phyloP scores from a whole-genome alignment of 495 filamentous ascomycete species.

The Tuber magnatum region DNA sequence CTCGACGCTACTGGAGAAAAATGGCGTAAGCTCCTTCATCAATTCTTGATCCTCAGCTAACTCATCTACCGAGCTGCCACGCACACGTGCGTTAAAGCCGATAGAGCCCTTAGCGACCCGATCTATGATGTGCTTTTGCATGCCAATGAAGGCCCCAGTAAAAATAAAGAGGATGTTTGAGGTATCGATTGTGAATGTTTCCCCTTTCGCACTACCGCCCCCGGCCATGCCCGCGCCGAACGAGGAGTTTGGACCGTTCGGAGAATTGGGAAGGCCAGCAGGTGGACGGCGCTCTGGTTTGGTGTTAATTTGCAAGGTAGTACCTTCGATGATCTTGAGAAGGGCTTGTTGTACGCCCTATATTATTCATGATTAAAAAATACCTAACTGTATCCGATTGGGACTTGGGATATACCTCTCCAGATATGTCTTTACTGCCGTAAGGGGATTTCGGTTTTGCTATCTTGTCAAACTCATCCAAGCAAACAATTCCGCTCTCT shows the following conservation, averaged over 20 bases:
- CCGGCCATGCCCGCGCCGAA: constrained; percentile 24
- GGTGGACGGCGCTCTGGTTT: constrained; percentile 60
- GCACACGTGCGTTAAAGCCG: constrained; percentile 80
- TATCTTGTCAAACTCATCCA: constrained; percentile 97
- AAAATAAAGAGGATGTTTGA: constrained; percentile 96
- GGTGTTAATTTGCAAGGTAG: constrained; percentile 77
- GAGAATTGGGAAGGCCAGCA: constrained; percentile 29
- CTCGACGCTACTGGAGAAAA: constrained; percentile 44
- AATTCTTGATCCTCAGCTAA: constrained; percentile 53
- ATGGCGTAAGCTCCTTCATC: constrained; percentile 63
- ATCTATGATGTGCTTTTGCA: constrained; percentile 80
- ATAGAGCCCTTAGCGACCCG: constrained; percentile 81
- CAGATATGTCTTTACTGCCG: constrained; percentile 48
- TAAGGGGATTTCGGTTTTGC: constrained; percentile 62
- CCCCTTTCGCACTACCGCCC: constrained; percentile 57
- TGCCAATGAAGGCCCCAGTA: constrained; percentile 87
- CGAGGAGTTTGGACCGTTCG: constrained; percentile 13
- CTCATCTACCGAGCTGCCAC: constrained; percentile 43
- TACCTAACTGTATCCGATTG: neutral
- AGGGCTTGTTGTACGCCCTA: constrained; percentile 88
- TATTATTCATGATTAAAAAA: neutral
- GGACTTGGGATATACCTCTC: constrained; percentile 19
- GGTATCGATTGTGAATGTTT: constrained; percentile 84
- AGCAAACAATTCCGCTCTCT: constrained; percentile 86
- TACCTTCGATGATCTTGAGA: constrained; percentile 92